Evolutionary conservation across 495 filamentous ascomycete species (phyloP).

Genomic region (Hypoxylon lienhwacheense): DNA sequence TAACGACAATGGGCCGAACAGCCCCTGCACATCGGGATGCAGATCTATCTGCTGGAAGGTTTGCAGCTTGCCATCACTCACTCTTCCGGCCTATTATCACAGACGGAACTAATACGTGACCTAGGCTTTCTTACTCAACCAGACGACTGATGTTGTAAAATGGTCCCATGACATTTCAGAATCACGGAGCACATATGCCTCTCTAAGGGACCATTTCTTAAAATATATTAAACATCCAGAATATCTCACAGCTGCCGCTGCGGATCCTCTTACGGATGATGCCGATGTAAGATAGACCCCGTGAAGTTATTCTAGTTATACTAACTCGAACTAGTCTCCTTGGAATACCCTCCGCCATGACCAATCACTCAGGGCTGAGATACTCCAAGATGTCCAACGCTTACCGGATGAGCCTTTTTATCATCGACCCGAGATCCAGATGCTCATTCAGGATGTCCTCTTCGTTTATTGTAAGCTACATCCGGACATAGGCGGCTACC

Average conservation of each 20-base stretch:
- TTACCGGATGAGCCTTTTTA: conserved; percentile 94
- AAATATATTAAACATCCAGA: conserved; percentile 80
- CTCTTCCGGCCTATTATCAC: not conserved
- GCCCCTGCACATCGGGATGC: conserved; percentile 70
- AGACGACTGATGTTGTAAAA: conserved; percentile 62
- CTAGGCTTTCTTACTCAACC: conserved; percentile 81
- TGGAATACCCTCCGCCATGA: conserved; percentile 85
- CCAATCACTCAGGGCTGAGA: conserved; percentile 81
- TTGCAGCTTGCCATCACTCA: too few species aligned
- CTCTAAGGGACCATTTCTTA: conserved; percentile 72
- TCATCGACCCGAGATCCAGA: conserved; percentile 74
- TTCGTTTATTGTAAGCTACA: conserved; percentile 96
- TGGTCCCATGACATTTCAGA: conserved; percentile 71
- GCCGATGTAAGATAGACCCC: conserved; percentile 62
- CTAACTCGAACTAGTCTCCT: conserved; percentile 65
- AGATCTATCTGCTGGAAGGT: conserved; percentile 96
- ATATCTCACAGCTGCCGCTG: conserved; percentile 63
- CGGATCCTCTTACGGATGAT: conserved; percentile 87
- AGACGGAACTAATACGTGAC: conserved; percentile 11
- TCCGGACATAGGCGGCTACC: conserved; percentile 77
- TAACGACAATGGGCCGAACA: conserved; percentile 55
- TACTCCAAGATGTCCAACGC: conserved; percentile 91
- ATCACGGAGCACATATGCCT: conserved; percentile 71
- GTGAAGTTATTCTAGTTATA: not conserved
- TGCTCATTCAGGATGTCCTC: conserved; percentile 80